Evolutionary conservation across 805 yeast species (phyloP), one percentile per base, ranked within the genome.

Genomic region (Kockiozyma suomiensis): DNA sequence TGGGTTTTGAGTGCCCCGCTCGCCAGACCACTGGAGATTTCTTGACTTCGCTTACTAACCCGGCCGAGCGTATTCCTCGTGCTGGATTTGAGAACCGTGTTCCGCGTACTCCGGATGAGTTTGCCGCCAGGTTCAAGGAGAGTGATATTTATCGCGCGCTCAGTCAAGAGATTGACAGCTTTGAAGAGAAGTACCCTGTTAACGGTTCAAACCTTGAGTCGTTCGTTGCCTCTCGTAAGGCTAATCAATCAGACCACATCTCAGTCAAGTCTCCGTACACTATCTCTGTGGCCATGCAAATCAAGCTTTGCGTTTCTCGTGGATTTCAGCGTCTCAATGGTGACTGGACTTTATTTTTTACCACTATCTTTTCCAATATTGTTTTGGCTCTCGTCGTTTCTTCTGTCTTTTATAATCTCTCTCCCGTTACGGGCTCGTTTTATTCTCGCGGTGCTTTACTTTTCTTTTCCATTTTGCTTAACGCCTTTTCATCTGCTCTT

Each of bases 391-490:
- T 87, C 52, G 79, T 86, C 68, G 75, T 78, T 12, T 88, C 90
- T 33, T 86, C 91, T 0, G 74, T 87, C 66, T 86, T 78, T 71
- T 85, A 80, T 72, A 75, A 82, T 55, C 72, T 84, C 17, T 80
- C 84, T 1, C 72, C 74, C 2, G 59, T 74, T 33, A 85, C 88
- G 0, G 57, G 69, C 8, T 85, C 87, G 48, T 84, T 87, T 5
- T 87, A 82, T 67, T 50, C 86, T 6, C 78, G 90, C 65, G 85
- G 87, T 60, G 88, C 89, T 68, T 76, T 81, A 28, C 66, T 86
- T 3, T 86, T 83, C 73, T 86, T 58, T 35, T 43, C 67, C 12
- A 50, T 66, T 33, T 46, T 66, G 63, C 78, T 78, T 68, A 79
- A 78, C 64, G 79, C 84, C 7, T 77, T 80, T 64, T 66, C 79